phyloP scores from a whole-genome alignment of 805 yeast genomes.

The Saccharomyces kudriavzevii region DNA sequence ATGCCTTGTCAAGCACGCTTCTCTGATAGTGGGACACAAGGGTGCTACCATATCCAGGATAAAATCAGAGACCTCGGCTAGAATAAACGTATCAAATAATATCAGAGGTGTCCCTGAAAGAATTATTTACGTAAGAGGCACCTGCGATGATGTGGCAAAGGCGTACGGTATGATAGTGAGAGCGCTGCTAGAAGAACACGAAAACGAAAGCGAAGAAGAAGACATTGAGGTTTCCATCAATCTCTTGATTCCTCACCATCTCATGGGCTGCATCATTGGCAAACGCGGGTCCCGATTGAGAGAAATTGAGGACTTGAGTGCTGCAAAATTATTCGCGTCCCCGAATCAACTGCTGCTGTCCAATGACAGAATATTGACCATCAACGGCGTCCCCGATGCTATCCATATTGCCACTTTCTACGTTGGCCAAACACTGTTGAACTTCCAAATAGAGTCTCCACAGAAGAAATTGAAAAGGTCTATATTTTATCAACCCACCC shows the following conservation, averaged over 20 bases:
- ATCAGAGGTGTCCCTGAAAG: constrained; percentile 65
- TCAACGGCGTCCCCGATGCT: constrained; percentile 79
- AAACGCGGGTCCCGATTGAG: constrained; percentile 64
- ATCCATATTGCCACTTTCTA: constrained; percentile 76
- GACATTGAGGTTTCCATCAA: constrained; percentile 38
- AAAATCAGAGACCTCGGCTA: constrained; percentile 53
- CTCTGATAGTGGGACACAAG: constrained; percentile 66
- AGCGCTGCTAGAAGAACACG: constrained; percentile 43
- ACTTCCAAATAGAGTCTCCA: constrained; percentile 37
- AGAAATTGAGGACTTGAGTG: constrained; percentile 75
- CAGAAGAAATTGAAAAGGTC: constrained; percentile 40
- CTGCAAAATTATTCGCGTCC: constrained; percentile 68
- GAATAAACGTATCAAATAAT: constrained; percentile 67
- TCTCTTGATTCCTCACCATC: constrained; percentile 64
- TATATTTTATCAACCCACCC: constrained; percentile 28
- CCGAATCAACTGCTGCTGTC: constrained; percentile 65
- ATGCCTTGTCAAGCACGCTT: constrained; percentile 69
- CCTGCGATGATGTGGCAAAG: constrained; percentile 69
- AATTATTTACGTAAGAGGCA: constrained; percentile 64
- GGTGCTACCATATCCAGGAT: constrained; percentile 67
- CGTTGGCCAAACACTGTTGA: constrained; percentile 58
- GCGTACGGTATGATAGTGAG: constrained; percentile 71
- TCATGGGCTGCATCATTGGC: constrained; percentile 78
- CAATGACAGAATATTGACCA: constrained; percentile 64
- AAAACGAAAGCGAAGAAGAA: constrained; percentile 44